Conservation (phyloP, 495 filamentous ascomycete genomes). For the Penicillium ucsense region DNA sequence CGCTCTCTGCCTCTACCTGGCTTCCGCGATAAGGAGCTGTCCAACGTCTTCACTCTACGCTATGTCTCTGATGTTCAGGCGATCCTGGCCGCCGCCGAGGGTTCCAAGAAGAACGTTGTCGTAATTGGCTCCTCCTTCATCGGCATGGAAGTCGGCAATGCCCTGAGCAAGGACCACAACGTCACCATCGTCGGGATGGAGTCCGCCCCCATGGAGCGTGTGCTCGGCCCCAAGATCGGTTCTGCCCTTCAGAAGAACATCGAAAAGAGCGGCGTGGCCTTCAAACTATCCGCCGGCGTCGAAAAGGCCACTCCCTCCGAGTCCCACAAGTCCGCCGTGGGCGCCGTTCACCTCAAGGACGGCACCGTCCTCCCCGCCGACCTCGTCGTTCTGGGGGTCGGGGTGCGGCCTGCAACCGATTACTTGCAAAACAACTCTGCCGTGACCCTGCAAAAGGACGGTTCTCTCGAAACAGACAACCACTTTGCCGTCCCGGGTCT, state of each 20-base stretch:
- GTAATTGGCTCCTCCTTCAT: constrained; percentile 91
- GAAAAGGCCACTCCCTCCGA: constrained; percentile 66
- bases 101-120: constrained; percentile 79
- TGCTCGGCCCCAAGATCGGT: constrained; percentile 78
- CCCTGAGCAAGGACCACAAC: constrained; percentile 60
- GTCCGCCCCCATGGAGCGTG: constrained; percentile 69
- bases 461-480: constrained; percentile 68
- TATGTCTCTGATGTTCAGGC: constrained; percentile 61
- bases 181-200: constrained; percentile 96
- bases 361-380: constrained; percentile 79
- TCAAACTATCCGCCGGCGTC: constrained; percentile 70
- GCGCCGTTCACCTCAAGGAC: constrained; percentile 74
- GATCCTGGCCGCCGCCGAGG: constrained; percentile 70
- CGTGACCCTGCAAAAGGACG: constrained; percentile 64
- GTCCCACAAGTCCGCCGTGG: constrained; percentile 57
- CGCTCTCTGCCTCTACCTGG: constrained; percentile 71
- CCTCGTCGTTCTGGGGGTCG: constrained; percentile 82
- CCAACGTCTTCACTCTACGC: constrained; percentile 78
- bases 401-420: constrained; percentile 76
- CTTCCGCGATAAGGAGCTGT: constrained; percentile 59
- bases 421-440: constrained; percentile 67
- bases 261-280: constrained; percentile 79
- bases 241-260: constrained; percentile 65
- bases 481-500: constrained; percentile 63
- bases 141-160: constrained; percentile 89